phyloP scores from a whole-genome alignment of 805 yeast genomes.

The Metschnikowia arizonensis region DNA sequence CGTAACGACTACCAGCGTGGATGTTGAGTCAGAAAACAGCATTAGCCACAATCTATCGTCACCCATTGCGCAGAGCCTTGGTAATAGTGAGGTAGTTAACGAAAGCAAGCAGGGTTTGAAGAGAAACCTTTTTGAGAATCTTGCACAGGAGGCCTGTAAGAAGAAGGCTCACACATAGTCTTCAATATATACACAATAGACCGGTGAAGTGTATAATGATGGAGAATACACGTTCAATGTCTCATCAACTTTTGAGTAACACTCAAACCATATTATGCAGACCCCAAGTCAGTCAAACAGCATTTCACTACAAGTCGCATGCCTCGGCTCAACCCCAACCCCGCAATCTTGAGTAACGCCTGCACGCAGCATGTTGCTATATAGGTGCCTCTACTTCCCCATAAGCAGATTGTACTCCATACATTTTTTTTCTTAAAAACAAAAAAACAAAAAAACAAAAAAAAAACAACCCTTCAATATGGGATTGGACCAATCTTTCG shows the following conservation, averaged over 20 bases:
- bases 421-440: too few relatives aligned
- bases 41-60: constrained; percentile 24
- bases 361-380: too few relatives aligned
- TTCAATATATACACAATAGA: constrained; percentile 18
- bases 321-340: constrained; percentile 17
- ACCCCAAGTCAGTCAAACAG: too few relatives aligned
- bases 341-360: too few relatives aligned
- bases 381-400: too few relatives aligned
- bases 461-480: constrained; percentile 4
- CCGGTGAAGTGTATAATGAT: too few relatives aligned
- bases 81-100: constrained; percentile 15
- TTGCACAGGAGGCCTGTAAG: constrained; percentile 4
- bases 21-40: constrained; percentile 15
- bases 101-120: neutral
- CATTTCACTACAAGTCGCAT: too few relatives aligned
- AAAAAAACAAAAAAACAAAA: too few relatives aligned
- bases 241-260: too few relatives aligned
- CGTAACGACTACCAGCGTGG: constrained; percentile 18
- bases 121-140: constrained; percentile 2
- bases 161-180: constrained; percentile 5
- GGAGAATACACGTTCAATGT: too few relatives aligned
- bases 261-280: too few relatives aligned
- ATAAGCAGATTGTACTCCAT: too few relatives aligned
- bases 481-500: constrained; percentile 20
- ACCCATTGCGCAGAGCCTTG: constrained; percentile 20